phyloP scores from a whole-genome alignment of 2,329 filamentous ascomycete genomes.

The Berkeleyomyces basicola region DNA sequence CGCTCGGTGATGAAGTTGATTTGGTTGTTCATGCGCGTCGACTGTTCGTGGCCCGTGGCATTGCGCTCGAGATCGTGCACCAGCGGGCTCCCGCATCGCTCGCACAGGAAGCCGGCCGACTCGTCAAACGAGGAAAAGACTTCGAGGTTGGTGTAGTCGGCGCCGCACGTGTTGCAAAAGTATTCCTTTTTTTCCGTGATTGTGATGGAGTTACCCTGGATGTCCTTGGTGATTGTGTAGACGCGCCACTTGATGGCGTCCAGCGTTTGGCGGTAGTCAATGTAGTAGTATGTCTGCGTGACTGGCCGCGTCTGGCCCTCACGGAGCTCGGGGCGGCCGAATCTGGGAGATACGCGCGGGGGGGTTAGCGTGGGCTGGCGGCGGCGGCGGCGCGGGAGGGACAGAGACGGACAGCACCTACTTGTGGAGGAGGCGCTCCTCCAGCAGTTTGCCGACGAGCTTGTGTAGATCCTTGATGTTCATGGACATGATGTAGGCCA shows the following conservation, averaged over 20 bases:
- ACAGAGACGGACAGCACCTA: background rate
- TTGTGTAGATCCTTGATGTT: slow-evolving; percentile 87
- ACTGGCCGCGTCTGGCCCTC: slow-evolving; percentile 69
- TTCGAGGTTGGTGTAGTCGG: slow-evolving; percentile 80
- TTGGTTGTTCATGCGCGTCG: slow-evolving; percentile 59
- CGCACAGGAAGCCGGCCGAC: slow-evolving; percentile 58
- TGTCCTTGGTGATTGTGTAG: slow-evolving; percentile 71
- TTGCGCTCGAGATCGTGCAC: slow-evolving; percentile 49
- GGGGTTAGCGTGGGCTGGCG: background rate
- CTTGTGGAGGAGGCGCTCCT: slow-evolving; percentile 50
- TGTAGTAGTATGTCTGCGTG: slow-evolving; percentile 89
- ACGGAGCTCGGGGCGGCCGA: slow-evolving; percentile 47
- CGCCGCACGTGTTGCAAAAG: slow-evolving; percentile 62
- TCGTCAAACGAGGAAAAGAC: slow-evolving; percentile 61
- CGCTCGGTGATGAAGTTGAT: slow-evolving; percentile 64
- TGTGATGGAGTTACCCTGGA: slow-evolving; percentile 68
- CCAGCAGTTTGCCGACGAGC: slow-evolving; percentile 66
- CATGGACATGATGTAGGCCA: slow-evolving; percentile 73
- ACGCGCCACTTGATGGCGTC: slow-evolving; percentile 94
- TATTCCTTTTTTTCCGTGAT: slow-evolving; percentile 84
- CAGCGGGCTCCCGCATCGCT: slow-evolving; percentile 53
- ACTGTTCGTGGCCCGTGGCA: slow-evolving; percentile 54
- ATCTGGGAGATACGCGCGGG: slow-evolving; percentile 35
- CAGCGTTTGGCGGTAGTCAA: slow-evolving; percentile 85
- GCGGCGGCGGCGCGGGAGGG: background rate